phyloP scores from a whole-genome alignment of 75 land plant species.

The Azolla pinnata region DNA sequence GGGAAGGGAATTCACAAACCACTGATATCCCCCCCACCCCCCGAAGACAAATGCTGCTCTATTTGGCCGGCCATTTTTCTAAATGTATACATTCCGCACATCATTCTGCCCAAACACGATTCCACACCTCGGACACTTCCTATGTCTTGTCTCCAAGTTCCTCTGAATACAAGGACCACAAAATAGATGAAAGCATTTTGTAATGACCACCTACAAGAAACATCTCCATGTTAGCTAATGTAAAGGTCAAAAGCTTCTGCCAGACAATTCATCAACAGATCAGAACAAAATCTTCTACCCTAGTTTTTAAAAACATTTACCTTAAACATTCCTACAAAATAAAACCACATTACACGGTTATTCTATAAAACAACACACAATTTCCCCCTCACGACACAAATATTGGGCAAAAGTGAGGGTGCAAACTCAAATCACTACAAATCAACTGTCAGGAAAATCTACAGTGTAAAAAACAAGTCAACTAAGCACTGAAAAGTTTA shows the following conservation, averaged over 20 bases:
- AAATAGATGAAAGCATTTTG: conserved; percentile 92
- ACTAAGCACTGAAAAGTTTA: neutral
- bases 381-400: too few species aligned
- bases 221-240: neutral
- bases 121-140: conserved; percentile 80
- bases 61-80: too few species aligned
- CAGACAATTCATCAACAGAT: neutral
- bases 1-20: too few species aligned
- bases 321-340: neutral
- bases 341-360: neutral
- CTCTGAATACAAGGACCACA: conserved; percentile 74
- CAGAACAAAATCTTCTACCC: neutral
- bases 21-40: too few species aligned
- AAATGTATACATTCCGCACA: conserved; percentile 82
- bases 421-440: too few species aligned
- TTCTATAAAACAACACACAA: neutral
- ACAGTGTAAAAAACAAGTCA: neutral
- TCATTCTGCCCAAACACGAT: conserved; percentile 82
- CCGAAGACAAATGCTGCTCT: too few species aligned
- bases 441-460: neutral
- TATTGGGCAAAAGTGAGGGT: too few species aligned
- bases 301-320: neutral
- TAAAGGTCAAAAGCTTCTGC: neutral
- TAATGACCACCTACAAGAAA: conserved; percentile 77
- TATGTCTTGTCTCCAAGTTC: conserved; percentile 57